Evolutionary conservation across 768 basidiomycete genomes (phyloP).

Genomic region (Russula ochroleuca): DNA sequence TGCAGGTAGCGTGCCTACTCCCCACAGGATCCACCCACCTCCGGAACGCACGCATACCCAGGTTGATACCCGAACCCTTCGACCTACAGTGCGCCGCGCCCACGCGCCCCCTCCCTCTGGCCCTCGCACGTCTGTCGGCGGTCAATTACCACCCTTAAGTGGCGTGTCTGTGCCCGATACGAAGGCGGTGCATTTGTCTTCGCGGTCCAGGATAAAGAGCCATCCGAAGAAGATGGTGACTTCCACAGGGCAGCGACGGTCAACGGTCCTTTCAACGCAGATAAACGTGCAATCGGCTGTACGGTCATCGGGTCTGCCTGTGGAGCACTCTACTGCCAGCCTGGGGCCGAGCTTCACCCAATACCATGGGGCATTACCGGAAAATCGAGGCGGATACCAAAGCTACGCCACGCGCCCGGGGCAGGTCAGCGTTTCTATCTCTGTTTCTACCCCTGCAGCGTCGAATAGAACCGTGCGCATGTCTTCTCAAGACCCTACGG

Average conservation of each 20-base stretch:
- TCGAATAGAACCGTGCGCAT: background rate
- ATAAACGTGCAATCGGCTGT: background rate
- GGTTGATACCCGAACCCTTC: background rate
- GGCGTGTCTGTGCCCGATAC: background rate
- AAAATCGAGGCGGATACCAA: constrained; percentile 5
- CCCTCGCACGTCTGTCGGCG: background rate
- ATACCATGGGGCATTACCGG: background rate
- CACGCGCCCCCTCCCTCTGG: background rate
- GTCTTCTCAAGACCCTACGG: background rate
- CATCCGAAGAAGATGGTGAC: constrained; percentile 17
- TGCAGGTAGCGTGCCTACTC: background rate
- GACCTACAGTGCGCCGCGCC: background rate
- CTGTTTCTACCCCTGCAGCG: background rate
- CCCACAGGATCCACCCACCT: background rate
- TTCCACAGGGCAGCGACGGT: constrained; percentile 2
- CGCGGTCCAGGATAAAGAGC: constrained; percentile 12
- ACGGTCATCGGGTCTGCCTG: background rate
- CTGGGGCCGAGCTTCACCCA: background rate
- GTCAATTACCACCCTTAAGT: background rate
- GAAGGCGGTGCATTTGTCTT: background rate
- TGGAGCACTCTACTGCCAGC: background rate
- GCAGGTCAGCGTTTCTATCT: background rate
- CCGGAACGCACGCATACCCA: background rate
- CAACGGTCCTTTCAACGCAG: background rate
- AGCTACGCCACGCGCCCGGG: background rate